Base-by-base conservation (phyloP, 2,329 filamentous ascomycete genomes). In the Emmonsiellopsis sp. region DNA sequence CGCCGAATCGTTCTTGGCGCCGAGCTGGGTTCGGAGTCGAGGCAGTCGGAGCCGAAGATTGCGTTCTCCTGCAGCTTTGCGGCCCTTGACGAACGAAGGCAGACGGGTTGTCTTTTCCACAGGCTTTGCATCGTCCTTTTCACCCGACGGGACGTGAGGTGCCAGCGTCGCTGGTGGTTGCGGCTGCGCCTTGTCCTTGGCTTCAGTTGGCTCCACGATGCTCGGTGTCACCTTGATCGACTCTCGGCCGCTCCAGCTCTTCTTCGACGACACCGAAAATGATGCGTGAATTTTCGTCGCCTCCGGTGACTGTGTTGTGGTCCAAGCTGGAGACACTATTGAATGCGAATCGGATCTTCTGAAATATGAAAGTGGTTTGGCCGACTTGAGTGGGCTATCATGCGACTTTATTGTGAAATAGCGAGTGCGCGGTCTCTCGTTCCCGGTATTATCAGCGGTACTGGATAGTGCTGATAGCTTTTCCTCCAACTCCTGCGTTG, bases 401-500 rank as follows among this genome's bases (percentile, higher is more conserved):
- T 27, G 39, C 36, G 9, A 36, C 8, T 33, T 14, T 34, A 47
- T 32, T 44, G 21, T 34, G 27, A 37, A 47, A 39, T 32, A 49
- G 31, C 50, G 6, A 32, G 49, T 44, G n/a, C 13, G 21, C 21
- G 21, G 21, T 27, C 21, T 27, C 21, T 27, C 21, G 21, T 27
- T 27, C 21, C 21, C 21, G 21, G 21, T 31, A 42, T 50, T 27
- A 11, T 45, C 39, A 2, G 32, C 49, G 5, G 42, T 10, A 13
- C 49, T 51, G 5, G 56, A 54, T 40, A 69, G 61, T 11, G 58
- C 58, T 14, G 62, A 59, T 31, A 71, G 61, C 14, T 67, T 63
- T 17, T 62, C 60, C 44, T 70, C 67, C 49, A 73, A 58, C 7
- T 71, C 69, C 32, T 65, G 57, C n/a, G 68, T 62, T 1, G 68